Percentiles rank a stretch among this genome's conserved stretches.
These are phyloP conservation scores for Paecilomyces dactylethromorphus DNA, from an alignment of 2,329 filamentous ascomycete genomes.

Conservation along the genomic window DNA sequence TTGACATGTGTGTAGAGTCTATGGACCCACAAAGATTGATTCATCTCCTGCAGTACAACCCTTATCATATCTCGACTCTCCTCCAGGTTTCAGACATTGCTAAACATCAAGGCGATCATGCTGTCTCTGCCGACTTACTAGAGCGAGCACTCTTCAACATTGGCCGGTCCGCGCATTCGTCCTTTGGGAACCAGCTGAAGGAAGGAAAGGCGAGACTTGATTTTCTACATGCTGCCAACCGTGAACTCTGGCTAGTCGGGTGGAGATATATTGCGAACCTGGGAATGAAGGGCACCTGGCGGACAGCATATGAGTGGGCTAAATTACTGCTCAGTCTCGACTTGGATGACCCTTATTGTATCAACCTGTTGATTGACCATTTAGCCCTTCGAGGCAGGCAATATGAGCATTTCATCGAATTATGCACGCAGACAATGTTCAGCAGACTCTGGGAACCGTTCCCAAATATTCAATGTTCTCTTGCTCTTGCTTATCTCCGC, in stretches of 20 bases:
- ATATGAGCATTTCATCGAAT: slow-evolving; percentile 65
- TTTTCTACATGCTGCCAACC: slow-evolving; percentile 76
- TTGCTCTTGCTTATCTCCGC: slow-evolving; percentile 69
- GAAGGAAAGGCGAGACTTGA: slow-evolving; percentile 74
- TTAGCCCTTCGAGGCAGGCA: slow-evolving; percentile 77
- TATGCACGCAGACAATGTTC: slow-evolving; percentile 51
- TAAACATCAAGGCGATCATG: slow-evolving; percentile 82
- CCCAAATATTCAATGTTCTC: slow-evolving; percentile 67
- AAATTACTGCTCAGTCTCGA: slow-evolving; percentile 75
- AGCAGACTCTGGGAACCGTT: slow-evolving; percentile 48
- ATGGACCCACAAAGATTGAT: slow-evolving; percentile 83
- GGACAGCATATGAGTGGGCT: slow-evolving; percentile 89
- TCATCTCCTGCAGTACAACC: slow-evolving; percentile 63
- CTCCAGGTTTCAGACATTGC: slow-evolving; percentile 89
- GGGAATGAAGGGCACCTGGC: slow-evolving; percentile 83
- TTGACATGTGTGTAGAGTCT: slow-evolving; percentile 70
- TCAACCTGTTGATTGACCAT: slow-evolving; percentile 74
- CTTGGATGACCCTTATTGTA: slow-evolving; percentile 72
- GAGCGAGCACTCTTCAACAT: slow-evolving; percentile 91
- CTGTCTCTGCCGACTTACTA: slow-evolving; percentile 77
- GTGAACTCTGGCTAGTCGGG: slow-evolving; percentile 84
- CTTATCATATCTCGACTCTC: slow-evolving; percentile 90
- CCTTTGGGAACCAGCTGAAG: slow-evolving; percentile 69
- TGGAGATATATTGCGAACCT: slow-evolving; percentile 85
- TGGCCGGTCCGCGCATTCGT: slow-evolving; percentile 77